phyloP scores from a whole-genome alignment of 1,284 basidiomycete species.

The Hymenochaete sp. region DNA sequence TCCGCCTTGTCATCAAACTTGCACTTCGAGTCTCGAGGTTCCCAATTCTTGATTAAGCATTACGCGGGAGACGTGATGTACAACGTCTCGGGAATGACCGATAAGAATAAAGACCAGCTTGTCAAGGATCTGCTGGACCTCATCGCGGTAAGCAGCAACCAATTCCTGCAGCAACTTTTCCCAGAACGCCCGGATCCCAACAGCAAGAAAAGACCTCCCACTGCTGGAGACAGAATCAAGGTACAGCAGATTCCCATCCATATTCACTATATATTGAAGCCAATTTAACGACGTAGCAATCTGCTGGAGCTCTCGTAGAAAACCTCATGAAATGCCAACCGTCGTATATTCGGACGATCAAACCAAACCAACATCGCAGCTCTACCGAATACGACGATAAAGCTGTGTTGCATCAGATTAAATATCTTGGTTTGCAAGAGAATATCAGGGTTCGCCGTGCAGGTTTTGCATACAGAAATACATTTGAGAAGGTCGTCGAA shows the following conservation, averaged over 20 bases:
- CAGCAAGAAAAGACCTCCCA: constrained; percentile 97
- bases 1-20: constrained; percentile 74
- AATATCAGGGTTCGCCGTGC: constrained; percentile 97
- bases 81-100: constrained; percentile 96
- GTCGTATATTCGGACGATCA: constrained; percentile 98
- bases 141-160: constrained; percentile 70
- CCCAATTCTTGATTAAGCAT: constrained; percentile 87
- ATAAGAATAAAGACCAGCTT: constrained; percentile 99
- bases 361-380: constrained; percentile 97
- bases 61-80: constrained; percentile 99
- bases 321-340: constrained; percentile 95
- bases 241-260: constrained; percentile 27
- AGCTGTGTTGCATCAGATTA: constrained; percentile 96
- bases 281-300: constrained; percentile 39
- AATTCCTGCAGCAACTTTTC: constrained; percentile 86
- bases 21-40: constrained; percentile 88
- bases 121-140: constrained; percentile 94
- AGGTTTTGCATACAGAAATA: constrained; percentile 95
- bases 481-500: constrained; percentile 98
- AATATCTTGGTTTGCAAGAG: constrained; percentile 97
- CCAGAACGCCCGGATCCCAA: constrained; percentile 93
- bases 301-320: constrained; percentile 91
- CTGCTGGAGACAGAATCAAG: constrained; percentile 97
- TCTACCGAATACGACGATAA: constrained; percentile 89
- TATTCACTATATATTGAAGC: not conserved